A percentile compares a stretch with the other conserved stretches of the same genome.
Evolutionary conservation across 2,329 filamentous ascomycete genomes (phyloP).

Genomic region (Pyricularia sp.): DNA sequence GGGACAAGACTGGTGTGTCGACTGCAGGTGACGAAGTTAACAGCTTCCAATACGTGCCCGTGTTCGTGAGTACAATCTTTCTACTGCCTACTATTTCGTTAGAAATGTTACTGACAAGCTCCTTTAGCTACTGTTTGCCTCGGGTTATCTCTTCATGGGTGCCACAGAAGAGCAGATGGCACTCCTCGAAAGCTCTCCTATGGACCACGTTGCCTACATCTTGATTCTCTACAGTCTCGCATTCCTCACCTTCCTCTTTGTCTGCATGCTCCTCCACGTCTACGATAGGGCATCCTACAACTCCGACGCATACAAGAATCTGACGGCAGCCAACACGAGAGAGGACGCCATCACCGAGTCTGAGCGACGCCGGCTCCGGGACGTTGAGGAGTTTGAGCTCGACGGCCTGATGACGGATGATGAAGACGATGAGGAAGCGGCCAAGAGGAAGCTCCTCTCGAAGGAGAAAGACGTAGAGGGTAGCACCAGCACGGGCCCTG

Average conservation of each 20-base stretch:
- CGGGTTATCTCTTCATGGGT: slow-evolving; percentile 95
- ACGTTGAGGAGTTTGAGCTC: slow-evolving; percentile 89
- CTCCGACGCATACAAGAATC: slow-evolving; percentile 9
- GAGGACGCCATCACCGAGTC: slow-evolving; percentile 25
- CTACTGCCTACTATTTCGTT: no score
- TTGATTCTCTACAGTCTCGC: slow-evolving; percentile 85
- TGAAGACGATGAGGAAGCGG: slow-evolving; percentile 48
- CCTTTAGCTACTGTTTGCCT: slow-evolving; percentile 71
- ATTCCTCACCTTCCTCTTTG: slow-evolving; percentile 84
- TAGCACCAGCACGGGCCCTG: slow-evolving; percentile 26
- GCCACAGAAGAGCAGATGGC: slow-evolving; percentile 95
- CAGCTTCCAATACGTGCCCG: slow-evolving; percentile 45
- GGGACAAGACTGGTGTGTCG: slow-evolving; percentile 56
- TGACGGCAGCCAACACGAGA: neutral
- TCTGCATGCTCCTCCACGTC: slow-evolving; percentile 74
- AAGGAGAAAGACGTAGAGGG: slow-evolving; percentile 39
- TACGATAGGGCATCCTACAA: slow-evolving; percentile 57
- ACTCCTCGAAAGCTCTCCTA: slow-evolving; percentile 60
- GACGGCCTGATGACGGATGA: slow-evolving; percentile 86
- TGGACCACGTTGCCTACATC: slow-evolving; percentile 88
- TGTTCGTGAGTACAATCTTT: slow-evolving; percentile 41
- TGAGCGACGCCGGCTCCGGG: slow-evolving; percentile 53
- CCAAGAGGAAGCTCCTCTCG: slow-evolving; percentile 26
- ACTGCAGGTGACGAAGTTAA: slow-evolving; percentile 62
- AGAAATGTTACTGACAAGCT: slow-evolving; percentile 9